Base-by-base conservation (phyloP, 768 basidiomycete species). In the Nevesoporus exiguus region DNA sequence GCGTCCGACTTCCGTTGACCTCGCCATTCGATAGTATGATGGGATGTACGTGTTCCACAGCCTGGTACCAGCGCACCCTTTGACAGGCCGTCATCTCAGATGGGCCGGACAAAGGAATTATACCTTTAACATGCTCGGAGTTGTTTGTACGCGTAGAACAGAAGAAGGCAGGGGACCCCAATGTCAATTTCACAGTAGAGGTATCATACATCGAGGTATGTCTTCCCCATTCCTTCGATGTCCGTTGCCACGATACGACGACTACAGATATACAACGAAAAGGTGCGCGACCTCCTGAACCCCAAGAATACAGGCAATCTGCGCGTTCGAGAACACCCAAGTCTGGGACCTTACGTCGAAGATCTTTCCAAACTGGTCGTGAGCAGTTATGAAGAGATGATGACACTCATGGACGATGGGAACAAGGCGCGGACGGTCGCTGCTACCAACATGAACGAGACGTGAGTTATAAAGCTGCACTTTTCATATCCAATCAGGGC, bases 401-500 rank as follows among this genome's bases (percentile, higher is more conserved):
- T 97, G 89, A 93, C 88, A 6, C 86, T 99, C 67, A 98, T 98
- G 96, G 96, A 99, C 75, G 96, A 99, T 71, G 96, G 96, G 36
- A 99, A 98, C 73, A 98, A 98, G 76, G 95, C 97, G 48, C 80
- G 97, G 47, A 98, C 97, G 14, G 96, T 99, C 22, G 97, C 97
- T 21, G 95, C 97, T 24, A 99, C 97, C 21, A 94, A 97, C 73
- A 99, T 99, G 97, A 99, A 99, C 74, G 97, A 98, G 74, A 97
- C 94, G 81, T 91, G 68, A 63, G 85, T 74, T n/a, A n/a, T 39
- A 17, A 40, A 48, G n/a, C 30, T 15, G 9, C 17, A n/a, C 33
- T 40, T 10, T 52, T 34, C 36, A 17, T 29, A 25, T 31, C 41
- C 44, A 17, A 24, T 17, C 3, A 13, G 30, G 27, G 9, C 33